Conservation (phyloP, 352 stramenopile species). For the Phytophthora brassicae region DNA sequence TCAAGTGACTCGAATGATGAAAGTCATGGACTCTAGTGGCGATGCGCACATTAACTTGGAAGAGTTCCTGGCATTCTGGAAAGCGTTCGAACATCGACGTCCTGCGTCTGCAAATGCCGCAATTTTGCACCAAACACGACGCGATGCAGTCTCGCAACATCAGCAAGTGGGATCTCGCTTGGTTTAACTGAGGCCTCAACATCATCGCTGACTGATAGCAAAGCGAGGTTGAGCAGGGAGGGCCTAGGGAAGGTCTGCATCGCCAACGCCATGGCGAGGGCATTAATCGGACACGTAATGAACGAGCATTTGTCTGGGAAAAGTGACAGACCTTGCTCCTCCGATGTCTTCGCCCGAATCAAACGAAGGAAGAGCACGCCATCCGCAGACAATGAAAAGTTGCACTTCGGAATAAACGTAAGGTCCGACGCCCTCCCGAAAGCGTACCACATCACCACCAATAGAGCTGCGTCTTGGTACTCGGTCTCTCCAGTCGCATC, state of each 20-base stretch:
- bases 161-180: no score
- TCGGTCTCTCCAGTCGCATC: no score
- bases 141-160: slow-evolving; percentile 23
- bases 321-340: slow-evolving; percentile 2
- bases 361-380: slow-evolving; percentile 18
- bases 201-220: background rate
- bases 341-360: background rate
- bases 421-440: slow-evolving; percentile 18
- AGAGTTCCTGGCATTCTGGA: slow-evolving; percentile 76
- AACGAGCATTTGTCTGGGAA: slow-evolving; percentile 1
- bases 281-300: no score
- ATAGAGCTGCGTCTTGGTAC: slow-evolving; percentile 21
- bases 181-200: no score
- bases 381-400: background rate
- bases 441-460: slow-evolving; percentile 13
- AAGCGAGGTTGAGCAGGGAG: background rate
- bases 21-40: slow-evolving; percentile 61
- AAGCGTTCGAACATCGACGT: slow-evolving; percentile 44
- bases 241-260: background rate
- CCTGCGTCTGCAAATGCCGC: slow-evolving; percentile 13
- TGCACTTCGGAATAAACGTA: slow-evolving; percentile 11
- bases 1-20: slow-evolving; percentile 58
- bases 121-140: slow-evolving; percentile 20
- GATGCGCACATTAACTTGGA: slow-evolving; percentile 57
- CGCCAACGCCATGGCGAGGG: background rate